Evolutionary conservation across 2,329 filamentous ascomycete species (phyloP), one percentile per base, ranked within the genome.

Genomic region (Mycosphaerella sp.): DNA sequence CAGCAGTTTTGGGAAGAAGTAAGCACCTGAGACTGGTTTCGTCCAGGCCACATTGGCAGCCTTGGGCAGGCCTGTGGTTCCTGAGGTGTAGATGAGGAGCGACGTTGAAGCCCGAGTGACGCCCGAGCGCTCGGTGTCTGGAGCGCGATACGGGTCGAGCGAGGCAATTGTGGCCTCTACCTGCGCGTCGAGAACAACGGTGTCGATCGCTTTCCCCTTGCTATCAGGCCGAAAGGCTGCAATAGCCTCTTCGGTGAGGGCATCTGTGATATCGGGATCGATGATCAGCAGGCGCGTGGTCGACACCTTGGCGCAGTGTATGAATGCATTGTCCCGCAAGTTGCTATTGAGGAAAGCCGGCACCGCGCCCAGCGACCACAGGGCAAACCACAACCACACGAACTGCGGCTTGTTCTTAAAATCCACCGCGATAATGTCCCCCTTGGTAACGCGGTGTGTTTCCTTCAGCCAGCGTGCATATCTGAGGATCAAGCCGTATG

Each of bases 311-410:
- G 94, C 74, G 59, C 86, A 91, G 68, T 95, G 89, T 2, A 79
- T 68, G 55, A 95, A 73, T 0, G 87, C 77, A 25, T 84, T 80
- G 10, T 82, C 84, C 0, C 79, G 77, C 43, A 95, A 72, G 65
- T 93, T 93, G 70, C 90, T 91, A 70, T 95, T 95, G 71, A 95
- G 85, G 61, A 93, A 88, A 0, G 89, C 89, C 0, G 89, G 88
- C 50, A 82, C 82, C 0, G 86, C 89, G 9, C 89, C 89, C 52
- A 95, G 81, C 27, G 84, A 81, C 88, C 88, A 95, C 28, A 95
- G 70, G 0, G 84, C 89, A 49, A 90, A 74, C 76, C 84, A 80
- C 7, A 94, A 56, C 65, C 90, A 87, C 25, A 91, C 63, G 62
- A 89, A 91, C 2, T 78, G 77, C n/a, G 88, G 82, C 36, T 82